These are phyloP conservation scores for Fusarium sarcochroum DNA, from an alignment of 2,329 filamentous ascomycete genomes.

Conservation along the genomic window DNA sequence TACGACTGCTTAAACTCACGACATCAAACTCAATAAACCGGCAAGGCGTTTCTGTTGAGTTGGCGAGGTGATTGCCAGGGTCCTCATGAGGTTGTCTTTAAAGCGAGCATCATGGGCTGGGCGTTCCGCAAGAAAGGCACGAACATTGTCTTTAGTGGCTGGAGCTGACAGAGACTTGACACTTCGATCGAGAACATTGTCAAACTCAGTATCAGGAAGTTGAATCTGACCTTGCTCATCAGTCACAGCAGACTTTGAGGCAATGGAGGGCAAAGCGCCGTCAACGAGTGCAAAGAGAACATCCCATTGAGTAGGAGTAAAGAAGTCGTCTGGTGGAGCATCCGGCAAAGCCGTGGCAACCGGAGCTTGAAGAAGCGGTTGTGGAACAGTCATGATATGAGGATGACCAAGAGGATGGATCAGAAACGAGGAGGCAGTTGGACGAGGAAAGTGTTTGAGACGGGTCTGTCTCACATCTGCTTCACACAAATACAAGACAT, in stretches of 20 bases:
- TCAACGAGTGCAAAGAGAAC: constrained; percentile 69
- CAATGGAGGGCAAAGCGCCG: constrained; percentile 72
- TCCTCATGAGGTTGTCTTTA: constrained; percentile 62
- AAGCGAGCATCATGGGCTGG: constrained; percentile 68
- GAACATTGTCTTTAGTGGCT: constrained; percentile 61
- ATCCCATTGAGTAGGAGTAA: constrained; percentile 66
- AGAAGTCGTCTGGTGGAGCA: constrained; percentile 54
- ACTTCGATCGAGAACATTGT: constrained; percentile 59
- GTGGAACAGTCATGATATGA: constrained; percentile 38
- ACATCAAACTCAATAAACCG: constrained; percentile 56
- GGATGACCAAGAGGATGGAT: constrained; percentile 15
- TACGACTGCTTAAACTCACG: constrained; percentile 56
- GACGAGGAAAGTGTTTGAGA: constrained; percentile 27
- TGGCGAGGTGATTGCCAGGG: constrained; percentile 56
- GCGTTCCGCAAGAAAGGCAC: constrained; percentile 67
- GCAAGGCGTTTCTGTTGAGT: constrained; percentile 55
- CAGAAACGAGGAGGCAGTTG: constrained; percentile 8
- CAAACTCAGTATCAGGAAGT: constrained; percentile 66
- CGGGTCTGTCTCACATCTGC: constrained; percentile 36
- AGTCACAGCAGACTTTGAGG: constrained; percentile 55
- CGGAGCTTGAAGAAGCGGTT: constrained; percentile 32
- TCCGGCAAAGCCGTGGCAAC: constrained; percentile 46
- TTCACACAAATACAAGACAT: constrained; percentile 38
- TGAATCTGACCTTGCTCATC: constrained; percentile 60
- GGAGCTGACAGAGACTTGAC: constrained; percentile 55